phyloP scores from a whole-genome alignment of 108 stramenopile species.

The Skeletonema tropicum region DNA sequence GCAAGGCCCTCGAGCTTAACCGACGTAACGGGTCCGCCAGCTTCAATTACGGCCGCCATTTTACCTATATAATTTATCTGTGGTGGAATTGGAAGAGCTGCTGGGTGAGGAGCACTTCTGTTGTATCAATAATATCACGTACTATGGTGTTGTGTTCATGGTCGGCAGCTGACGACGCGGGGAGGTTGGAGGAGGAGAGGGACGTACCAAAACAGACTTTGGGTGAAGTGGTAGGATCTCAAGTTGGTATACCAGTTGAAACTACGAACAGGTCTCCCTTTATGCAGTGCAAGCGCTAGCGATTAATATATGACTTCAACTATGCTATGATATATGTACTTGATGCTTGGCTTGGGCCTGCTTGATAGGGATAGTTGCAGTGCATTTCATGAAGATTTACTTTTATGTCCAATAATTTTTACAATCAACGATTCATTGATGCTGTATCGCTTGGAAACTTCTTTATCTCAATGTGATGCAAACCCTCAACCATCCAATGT shows the following conservation, averaged over 20 bases:
- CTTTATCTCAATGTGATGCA: no score
- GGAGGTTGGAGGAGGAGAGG: neutral
- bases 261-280: no score
- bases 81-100: neutral
- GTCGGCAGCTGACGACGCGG: neutral
- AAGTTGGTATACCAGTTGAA: neutral
- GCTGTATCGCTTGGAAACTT: no score
- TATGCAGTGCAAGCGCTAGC: no score
- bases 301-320: no score
- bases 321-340: no score
- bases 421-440: no score
- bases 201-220: neutral
- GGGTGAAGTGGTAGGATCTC: neutral
- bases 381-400: no score
- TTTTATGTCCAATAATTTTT: no score
- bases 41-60: slow-evolving; percentile 79
- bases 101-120: neutral
- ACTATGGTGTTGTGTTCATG: neutral
- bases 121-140: neutral
- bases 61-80: slow-evolving; percentile 5
- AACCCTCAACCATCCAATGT: no score
- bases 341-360: no score
- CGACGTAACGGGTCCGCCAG: slow-evolving; percentile 65
- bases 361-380: no score
- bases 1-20: slow-evolving; percentile 89